Conservation (phyloP, 2,329 filamentous ascomycete genomes). For the Aureobasidium leucospermi region DNA sequence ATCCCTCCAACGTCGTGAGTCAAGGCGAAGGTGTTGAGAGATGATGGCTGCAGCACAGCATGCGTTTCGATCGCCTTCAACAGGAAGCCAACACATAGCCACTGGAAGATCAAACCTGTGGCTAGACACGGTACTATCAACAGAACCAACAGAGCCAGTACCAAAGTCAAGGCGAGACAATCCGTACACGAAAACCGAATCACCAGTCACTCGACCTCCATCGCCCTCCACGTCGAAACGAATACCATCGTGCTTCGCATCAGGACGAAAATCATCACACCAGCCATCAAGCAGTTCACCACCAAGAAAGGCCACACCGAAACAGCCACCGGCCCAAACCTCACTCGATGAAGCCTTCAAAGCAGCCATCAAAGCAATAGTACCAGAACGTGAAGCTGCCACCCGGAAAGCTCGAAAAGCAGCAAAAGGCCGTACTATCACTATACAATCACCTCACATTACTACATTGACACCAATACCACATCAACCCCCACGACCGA, state of each 20-base stretch:
- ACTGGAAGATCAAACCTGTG: background rate
- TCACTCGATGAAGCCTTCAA: background rate
- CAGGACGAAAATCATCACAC: too few relatives aligned
- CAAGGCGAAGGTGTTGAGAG: background rate
- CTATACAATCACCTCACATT: too few relatives aligned
- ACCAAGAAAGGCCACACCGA: background rate
- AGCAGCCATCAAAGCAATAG: background rate
- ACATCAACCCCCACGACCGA: background rate
- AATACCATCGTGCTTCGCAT: too few relatives aligned
- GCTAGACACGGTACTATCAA: background rate
- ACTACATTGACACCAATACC: background rate
- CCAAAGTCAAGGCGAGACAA: background rate
- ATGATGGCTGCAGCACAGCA: background rate
- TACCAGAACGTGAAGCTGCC: background rate
- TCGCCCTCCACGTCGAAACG: background rate
- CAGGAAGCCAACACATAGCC: background rate
- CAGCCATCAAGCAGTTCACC: too few relatives aligned
- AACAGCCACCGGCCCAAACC: background rate
- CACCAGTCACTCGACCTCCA: background rate
- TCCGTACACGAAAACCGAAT: background rate
- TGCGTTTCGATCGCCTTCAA: background rate
- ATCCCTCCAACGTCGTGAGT: background rate
- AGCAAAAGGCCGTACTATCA: background rate
- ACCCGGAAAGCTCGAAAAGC: background rate
- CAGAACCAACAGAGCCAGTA: background rate